Percentiles rank a stretch among this genome's conserved stretches.
phyloP scores from a whole-genome alignment of 352 stramenopile species.

The Blastocystis sp. region DNA sequence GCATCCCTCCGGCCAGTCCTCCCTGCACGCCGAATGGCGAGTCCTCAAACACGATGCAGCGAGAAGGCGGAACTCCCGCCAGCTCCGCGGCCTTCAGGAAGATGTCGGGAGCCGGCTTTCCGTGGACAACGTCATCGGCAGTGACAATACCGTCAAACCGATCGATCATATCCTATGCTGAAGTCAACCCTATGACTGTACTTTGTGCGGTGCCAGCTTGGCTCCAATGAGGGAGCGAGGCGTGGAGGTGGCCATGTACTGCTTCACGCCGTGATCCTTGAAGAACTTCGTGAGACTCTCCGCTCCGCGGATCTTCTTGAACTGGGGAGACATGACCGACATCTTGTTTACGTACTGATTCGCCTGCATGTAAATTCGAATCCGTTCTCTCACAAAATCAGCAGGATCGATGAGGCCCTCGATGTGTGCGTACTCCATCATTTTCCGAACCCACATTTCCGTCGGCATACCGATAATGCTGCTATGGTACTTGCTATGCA shows the following conservation, averaged over 20 bases:
- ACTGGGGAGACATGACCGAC: constrained; percentile 5
- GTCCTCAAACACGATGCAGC: constrained; percentile 69
- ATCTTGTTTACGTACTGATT: constrained; percentile 42
- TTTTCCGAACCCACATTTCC: constrained; percentile 40
- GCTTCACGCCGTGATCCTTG: constrained; percentile 32
- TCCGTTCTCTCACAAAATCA: constrained; percentile 12
- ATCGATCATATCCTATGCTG: constrained; percentile 35
- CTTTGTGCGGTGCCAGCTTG: constrained; percentile 46
- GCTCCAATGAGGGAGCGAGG: constrained; percentile 33
- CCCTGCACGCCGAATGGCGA: constrained; percentile 48
- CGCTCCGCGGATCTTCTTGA: constrained; percentile 55
- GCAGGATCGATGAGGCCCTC: constrained; percentile 52
- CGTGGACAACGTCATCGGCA: constrained; percentile 40
- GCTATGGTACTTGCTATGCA: constrained; percentile 20
- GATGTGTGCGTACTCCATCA: constrained; percentile 55
- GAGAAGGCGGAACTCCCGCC: constrained; percentile 31
- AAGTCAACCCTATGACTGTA: background rate
- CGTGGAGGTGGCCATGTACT: constrained; percentile 60
- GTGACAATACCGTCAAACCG: constrained; percentile 54
- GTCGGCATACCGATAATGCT: constrained; percentile 64
- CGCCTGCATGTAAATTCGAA: background rate
- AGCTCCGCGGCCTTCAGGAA: constrained; percentile 67
- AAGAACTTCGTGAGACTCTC: constrained; percentile 49
- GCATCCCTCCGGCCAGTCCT: constrained; percentile 33
- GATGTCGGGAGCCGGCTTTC: constrained; percentile 68